Evolutionary conservation across 495 filamentous ascomycete species (phyloP).

Genomic region (Cetradonia linearis): DNA sequence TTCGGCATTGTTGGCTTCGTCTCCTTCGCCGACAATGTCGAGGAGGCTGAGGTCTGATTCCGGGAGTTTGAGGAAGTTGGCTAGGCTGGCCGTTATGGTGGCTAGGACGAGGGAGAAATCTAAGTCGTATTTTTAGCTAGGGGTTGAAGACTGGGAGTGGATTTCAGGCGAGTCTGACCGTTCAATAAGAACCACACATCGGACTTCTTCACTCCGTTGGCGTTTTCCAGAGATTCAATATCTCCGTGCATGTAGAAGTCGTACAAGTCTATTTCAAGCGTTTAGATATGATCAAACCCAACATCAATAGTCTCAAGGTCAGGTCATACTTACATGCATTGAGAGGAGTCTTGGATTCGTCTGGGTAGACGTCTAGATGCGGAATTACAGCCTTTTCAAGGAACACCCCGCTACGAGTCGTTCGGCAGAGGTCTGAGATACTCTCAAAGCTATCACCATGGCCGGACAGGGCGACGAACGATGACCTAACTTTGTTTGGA

Average conservation of each 20-base stretch:
- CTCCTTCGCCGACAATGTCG: conserved; percentile 28
- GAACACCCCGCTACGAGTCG: conserved; percentile 54
- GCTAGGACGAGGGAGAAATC: conserved; percentile 63
- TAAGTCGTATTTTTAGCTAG: conserved; percentile 22
- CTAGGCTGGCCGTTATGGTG: conserved; percentile 50
- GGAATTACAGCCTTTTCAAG: conserved; percentile 63
- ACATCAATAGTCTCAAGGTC: too few species aligned
- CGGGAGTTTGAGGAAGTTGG: conserved; percentile 41
- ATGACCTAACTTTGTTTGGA: conserved; percentile 41
- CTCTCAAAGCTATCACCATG: conserved; percentile 49
- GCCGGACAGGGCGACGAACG: conserved; percentile 64
- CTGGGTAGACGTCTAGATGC: conserved; percentile 46
- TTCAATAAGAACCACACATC: conserved; percentile 61
- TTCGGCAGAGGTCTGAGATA: conserved; percentile 52
- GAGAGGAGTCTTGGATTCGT: conserved; percentile 39
- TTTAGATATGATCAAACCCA: not conserved
- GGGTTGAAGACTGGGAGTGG: not conserved
- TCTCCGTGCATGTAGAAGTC: conserved; percentile 69
- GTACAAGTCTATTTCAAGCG: conserved; percentile 49
- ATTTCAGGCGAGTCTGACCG: conserved; percentile 4
- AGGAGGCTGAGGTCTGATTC: conserved; percentile 34
- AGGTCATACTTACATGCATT: conserved; percentile 43
- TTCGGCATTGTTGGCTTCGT: conserved; percentile 26
- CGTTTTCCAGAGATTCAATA: conserved; percentile 40
- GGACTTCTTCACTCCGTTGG: conserved; percentile 49